A percentile compares a stretch with the other conserved stretches of the same genome.
Conservation (phyloP, 352 stramenopile genomes). For the Lagenidium giganteum region DNA sequence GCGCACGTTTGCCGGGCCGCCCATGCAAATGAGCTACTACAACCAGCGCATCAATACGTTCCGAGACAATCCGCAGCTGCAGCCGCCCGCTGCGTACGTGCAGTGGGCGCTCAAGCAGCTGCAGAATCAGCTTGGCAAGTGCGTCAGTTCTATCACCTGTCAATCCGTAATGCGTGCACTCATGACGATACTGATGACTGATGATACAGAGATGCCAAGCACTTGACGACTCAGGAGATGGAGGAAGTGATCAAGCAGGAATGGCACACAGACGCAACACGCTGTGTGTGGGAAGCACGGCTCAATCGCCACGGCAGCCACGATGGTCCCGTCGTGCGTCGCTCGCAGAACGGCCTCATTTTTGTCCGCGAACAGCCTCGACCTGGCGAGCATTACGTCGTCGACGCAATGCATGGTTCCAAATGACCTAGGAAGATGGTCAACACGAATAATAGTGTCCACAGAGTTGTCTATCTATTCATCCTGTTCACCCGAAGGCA, state of each 20-base stretch:
- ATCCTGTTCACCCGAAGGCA: too few species aligned
- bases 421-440: too few species aligned
- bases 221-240: too few species aligned
- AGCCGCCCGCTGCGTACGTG: constrained; percentile 40
- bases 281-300: constrained; percentile 38
- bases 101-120: constrained; percentile 33
- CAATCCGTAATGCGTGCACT: background rate
- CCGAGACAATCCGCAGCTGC: constrained; percentile 40
- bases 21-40: constrained; percentile 60
- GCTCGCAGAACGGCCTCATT: constrained; percentile 47
- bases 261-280: constrained; percentile 59
- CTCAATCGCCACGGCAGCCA: constrained; percentile 56
- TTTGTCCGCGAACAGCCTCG: constrained; percentile 27
- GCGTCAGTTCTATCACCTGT: constrained; percentile 3
- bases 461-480: constrained; percentile 38
- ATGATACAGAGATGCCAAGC: too few species aligned
- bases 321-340: constrained; percentile 43
- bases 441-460: background rate
- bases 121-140: constrained; percentile 32
- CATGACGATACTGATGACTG: constrained; percentile 16
- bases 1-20: constrained; percentile 36
- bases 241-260: constrained; percentile 43
- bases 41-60: constrained; percentile 61
- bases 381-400: constrained; percentile 5
- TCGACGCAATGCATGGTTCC: background rate